These are phyloP conservation scores for Candida corydali DNA, from an alignment of 805 yeast species.

Conservation along the genomic window DNA sequence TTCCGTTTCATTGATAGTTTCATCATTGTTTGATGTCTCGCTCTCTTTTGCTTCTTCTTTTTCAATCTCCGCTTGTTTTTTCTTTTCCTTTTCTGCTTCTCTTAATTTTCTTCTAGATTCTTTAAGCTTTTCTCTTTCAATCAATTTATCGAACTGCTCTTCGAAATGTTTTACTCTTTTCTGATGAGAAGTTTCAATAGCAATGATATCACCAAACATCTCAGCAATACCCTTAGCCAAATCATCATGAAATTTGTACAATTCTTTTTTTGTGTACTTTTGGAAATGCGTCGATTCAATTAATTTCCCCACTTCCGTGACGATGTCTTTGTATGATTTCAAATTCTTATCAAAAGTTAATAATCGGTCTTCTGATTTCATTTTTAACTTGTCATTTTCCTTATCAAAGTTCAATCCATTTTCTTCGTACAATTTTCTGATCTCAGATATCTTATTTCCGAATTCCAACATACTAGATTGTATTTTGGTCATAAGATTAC, in stretches of 20 bases:
- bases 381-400: conserved; percentile 44
- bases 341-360: conserved; percentile 24
- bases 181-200: conserved; percentile 26
- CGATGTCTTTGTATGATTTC: conserved; percentile 20
- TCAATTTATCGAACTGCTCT: conserved; percentile 22
- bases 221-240: conserved; percentile 22
- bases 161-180: conserved; percentile 25
- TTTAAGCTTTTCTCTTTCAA: conserved; percentile 27
- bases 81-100: conserved; percentile 10
- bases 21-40: background rate
- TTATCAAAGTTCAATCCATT: conserved; percentile 49
- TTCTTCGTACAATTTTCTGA: conserved; percentile 41
- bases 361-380: conserved; percentile 21
- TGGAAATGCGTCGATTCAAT: conserved; percentile 16
- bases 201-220: conserved; percentile 27
- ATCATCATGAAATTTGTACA: conserved; percentile 23
- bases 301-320: conserved; percentile 25
- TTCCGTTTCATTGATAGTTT: conserved; percentile 1
- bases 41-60: conserved; percentile 1
- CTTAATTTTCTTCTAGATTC: conserved; percentile 31
- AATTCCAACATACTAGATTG: conserved; percentile 42
- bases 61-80: conserved; percentile 4
- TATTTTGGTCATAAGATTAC: conserved; percentile 34
- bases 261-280: conserved; percentile 18
- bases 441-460: conserved; percentile 41